Evolutionary conservation across 192 early-diverging fungal genomes (phyloP).

Genomic region (Backusella luteola): DNA sequence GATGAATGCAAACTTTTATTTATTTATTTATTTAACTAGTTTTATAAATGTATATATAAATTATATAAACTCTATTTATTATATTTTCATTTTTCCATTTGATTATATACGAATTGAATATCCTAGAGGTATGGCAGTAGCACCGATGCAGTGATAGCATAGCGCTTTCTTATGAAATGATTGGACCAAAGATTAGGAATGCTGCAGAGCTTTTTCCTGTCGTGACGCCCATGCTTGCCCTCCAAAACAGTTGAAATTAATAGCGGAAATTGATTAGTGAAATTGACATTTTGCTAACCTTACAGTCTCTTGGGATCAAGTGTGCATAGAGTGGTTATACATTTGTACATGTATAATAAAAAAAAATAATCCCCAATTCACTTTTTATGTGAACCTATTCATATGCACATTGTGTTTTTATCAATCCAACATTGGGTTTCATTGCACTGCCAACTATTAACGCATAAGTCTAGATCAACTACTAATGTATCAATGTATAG

Average conservation of each 20-base stretch:
- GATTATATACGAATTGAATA: not conserved
- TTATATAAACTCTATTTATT: not conserved
- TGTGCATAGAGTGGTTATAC: not conserved
- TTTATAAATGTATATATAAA: not conserved
- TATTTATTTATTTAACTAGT: not conserved
- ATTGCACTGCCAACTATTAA: not conserved
- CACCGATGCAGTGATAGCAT: not conserved
- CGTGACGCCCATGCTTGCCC: not conserved
- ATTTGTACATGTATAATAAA: not conserved
- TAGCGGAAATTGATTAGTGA: not conserved
- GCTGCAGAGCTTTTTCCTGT: not conserved
- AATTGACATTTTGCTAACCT: slow-evolving; percentile 1
- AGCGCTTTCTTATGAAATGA: not conserved
- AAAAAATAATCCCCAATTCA: not conserved
- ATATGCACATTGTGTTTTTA: not conserved
- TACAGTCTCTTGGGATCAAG: not conserved
- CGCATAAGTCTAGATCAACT: slow-evolving; percentile 3
- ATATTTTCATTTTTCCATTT: not conserved
- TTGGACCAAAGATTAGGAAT: not conserved
- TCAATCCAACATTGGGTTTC: not conserved
- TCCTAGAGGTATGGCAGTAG: not conserved
- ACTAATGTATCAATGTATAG: not conserved
- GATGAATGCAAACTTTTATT: not conserved
- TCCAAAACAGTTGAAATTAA: slow-evolving; percentile 10
- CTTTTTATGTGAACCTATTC: not conserved